A percentile compares a stretch with the other conserved stretches of the same genome.
These are phyloP conservation scores for Pterocarpus macrocarpus DNA, from an alignment of 306 rosid genomes.

Conservation along the genomic window DNA sequence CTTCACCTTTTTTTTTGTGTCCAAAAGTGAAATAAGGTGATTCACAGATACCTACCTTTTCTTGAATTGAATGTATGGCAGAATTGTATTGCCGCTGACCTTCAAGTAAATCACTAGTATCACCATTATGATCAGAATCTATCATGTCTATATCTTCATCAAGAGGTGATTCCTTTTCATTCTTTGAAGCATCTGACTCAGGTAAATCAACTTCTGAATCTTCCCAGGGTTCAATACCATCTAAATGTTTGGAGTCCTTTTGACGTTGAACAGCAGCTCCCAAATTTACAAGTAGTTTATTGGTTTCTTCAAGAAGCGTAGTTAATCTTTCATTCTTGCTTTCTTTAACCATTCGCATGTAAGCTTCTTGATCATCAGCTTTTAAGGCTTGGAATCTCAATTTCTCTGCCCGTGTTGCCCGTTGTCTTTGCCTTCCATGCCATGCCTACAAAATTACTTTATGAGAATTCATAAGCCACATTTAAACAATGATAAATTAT, in stretches of 20 bases:
- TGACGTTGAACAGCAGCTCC: slow-evolving; percentile 99
- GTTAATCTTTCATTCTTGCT: slow-evolving; percentile 98
- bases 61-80: slow-evolving; percentile 97
- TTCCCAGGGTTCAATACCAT: slow-evolving; percentile 79
- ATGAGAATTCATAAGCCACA: slow-evolving; percentile 36
- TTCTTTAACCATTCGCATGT: slow-evolving; percentile 99
- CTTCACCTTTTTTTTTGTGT: slow-evolving; percentile 9
- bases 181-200: slow-evolving; percentile 75
- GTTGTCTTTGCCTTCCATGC: slow-evolving; percentile 99
- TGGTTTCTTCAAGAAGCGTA: slow-evolving; percentile 94
- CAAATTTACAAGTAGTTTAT: slow-evolving; percentile 91
- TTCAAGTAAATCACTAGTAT: slow-evolving; percentile 89
- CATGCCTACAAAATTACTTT: slow-evolving; percentile 71
- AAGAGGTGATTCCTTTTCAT: slow-evolving; percentile 67
- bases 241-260: slow-evolving; percentile 80
- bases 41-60: slow-evolving; percentile 63
- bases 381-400: slow-evolving; percentile 97
- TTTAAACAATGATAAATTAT: slow-evolving; percentile 34
- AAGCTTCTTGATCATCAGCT: slow-evolving; percentile 99
- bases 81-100: slow-evolving; percentile 99
- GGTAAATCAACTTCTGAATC: slow-evolving; percentile 86
- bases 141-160: slow-evolving; percentile 78
- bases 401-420: slow-evolving; percentile 96
- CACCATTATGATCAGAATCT: slow-evolving; percentile 84
- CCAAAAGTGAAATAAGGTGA: slow-evolving; percentile 39